Evolutionary conservation across 2,329 filamentous ascomycete species (phyloP), one percentile per base, ranked within the genome.

Genomic region (Exserohilum rostratum): DNA sequence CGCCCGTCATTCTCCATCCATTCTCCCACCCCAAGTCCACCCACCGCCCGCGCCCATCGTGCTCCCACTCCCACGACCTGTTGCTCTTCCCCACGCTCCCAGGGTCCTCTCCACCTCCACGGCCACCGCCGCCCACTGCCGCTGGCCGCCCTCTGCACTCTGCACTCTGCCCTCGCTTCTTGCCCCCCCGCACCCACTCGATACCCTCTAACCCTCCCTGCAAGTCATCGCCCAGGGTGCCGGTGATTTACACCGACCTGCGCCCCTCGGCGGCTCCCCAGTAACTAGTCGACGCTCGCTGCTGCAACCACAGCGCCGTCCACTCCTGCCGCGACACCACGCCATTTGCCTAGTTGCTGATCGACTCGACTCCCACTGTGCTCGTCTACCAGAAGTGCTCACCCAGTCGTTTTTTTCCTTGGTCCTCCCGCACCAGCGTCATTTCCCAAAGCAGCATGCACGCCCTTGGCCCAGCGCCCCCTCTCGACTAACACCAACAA

Each of bases 371-470:
- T 18, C 30, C 18, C 43, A 27, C 31, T 18, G 22, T 30, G 45
- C 31, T 42, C 44, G 11, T 30, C 22, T 20, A 29, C 15, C n/a
- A 3, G 13, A 31, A 20, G 30, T 27, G 15, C 54, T 38, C 46
- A 34, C 49, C 42, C 45, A 45, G 30, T 48, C 43, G 15, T 46
- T 50, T 40, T 30, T 33, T 30, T 22, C n/a, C 27, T 45, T 34
- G 34, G 35, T 31, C 20, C 52, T 22, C 17, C 39, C 9, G 22
- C 13, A 49, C 42, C 55, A 40, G 42, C 51, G 56, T 57, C 44
- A 59, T 50, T 38, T 46, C 51, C 57, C 45, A 55, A 55, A 48
- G n/a, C 55, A 62, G 63, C 61, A 66, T 66, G 63, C 57, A 38
- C 59, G 53, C 58, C 61, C 50, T 42, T 54, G 30, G 25, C 55